Percentiles rank a stretch among this genome's conserved stretches.
Conservation (phyloP, 2,329 filamentous ascomycete genomes). For the Calonectria crousiana region DNA sequence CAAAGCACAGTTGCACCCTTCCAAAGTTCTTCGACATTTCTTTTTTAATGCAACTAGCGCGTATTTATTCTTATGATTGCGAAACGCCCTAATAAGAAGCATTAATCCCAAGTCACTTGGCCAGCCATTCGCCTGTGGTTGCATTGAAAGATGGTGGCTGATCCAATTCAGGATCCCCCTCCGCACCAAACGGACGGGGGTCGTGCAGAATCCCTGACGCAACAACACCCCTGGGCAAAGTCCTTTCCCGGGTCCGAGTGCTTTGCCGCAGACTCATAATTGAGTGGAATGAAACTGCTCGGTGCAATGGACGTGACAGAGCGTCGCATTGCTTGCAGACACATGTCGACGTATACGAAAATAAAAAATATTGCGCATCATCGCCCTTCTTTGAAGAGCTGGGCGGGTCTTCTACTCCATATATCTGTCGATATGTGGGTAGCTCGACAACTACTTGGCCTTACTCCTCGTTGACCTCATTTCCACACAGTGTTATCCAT, state of each 20-base stretch:
- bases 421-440: neutral
- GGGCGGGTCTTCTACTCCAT: neutral
- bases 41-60: neutral
- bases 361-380: slow-evolving; percentile 10
- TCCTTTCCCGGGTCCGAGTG: neutral
- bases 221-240: neutral
- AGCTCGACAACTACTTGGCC: neutral
- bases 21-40: neutral
- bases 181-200: neutral
- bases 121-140: neutral
- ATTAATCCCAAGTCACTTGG: neutral
- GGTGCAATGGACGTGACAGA: neutral
- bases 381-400: neutral
- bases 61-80: neutral
- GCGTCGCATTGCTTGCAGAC: neutral
- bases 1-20: neutral
- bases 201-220: neutral
- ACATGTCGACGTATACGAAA: neutral
- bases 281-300: neutral
- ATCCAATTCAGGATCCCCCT: neutral
- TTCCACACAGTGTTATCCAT: neutral
- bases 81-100: neutral
- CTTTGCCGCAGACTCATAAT: neutral
- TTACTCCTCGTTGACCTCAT: neutral
- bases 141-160: neutral